These are phyloP conservation scores for Salvia rosmarinus DNA, from an alignment of 257 asterid genomes.

Conservation along the genomic window DNA sequence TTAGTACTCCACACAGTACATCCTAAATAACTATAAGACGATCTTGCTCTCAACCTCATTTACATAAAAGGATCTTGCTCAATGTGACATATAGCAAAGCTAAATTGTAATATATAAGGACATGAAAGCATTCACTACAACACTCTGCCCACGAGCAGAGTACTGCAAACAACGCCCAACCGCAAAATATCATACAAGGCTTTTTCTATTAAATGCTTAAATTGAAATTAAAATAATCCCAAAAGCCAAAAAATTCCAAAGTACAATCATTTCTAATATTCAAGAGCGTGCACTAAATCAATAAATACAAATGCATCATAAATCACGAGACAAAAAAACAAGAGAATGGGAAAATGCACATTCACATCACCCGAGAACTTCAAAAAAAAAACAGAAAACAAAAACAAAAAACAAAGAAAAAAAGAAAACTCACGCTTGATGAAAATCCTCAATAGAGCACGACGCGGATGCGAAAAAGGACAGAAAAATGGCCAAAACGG, in stretches of 20 bases:
- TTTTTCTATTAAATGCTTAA: background rate
- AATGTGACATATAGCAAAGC: background rate
- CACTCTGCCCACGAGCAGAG: background rate
- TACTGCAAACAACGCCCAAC: constrained; percentile 1
- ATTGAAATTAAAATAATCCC: background rate
- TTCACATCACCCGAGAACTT: constrained; percentile 5
- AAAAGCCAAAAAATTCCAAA: background rate
- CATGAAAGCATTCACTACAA: background rate
- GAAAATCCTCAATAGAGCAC: constrained; percentile 57
- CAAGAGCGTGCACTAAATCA: background rate
- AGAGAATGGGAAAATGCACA: constrained; percentile 34
- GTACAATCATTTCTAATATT: background rate
- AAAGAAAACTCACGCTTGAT: constrained; percentile 75
- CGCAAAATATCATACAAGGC: background rate
- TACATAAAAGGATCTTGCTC: background rate
- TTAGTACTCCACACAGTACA: constrained; percentile 3
- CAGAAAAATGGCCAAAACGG: constrained; percentile 46
- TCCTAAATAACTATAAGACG: background rate
- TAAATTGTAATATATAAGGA: background rate
- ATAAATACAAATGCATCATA: constrained; percentile 31
- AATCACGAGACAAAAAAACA: constrained; percentile 23
- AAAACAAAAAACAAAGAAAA: too few species aligned
- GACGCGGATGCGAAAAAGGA: constrained; percentile 53
- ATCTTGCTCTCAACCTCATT: background rate
- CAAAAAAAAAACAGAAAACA: background rate